These are phyloP conservation scores for Tetrahymena thermophila DNA, from an alignment of 73 alveolate genomes.

Conservation along the genomic window DNA sequence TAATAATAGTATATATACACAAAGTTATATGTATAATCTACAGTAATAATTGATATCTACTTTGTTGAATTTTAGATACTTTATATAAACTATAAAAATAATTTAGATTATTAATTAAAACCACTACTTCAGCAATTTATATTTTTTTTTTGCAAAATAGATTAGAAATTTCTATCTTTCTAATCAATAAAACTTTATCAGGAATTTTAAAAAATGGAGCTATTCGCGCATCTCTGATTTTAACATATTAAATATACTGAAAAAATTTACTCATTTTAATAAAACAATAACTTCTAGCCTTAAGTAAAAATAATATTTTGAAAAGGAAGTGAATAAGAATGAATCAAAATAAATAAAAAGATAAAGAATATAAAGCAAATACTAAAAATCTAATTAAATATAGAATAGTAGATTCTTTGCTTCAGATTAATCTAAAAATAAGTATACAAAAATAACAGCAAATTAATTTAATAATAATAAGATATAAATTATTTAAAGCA, in stretches of 20 bases:
- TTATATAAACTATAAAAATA: background rate
- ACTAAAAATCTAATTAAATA: background rate
- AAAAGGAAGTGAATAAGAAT: background rate
- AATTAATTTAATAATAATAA: background rate
- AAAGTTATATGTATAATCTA: background rate
- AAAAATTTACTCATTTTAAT: too few species aligned
- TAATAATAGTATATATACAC: background rate
- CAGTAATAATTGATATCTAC: background rate
- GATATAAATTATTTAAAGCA: background rate
- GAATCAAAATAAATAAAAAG: background rate
- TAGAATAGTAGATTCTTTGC: background rate
- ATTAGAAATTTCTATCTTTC: background rate
- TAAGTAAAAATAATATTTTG: background rate
- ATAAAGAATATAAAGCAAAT: background rate
- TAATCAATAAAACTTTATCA: background rate
- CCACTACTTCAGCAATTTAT: background rate
- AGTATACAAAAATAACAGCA: background rate
- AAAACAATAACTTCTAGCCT: too few species aligned
- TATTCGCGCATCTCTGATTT: background rate
- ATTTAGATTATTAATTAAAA: background rate
- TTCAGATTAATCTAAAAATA: background rate
- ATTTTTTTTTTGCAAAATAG: background rate
- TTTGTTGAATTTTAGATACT: background rate
- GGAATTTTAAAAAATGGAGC: background rate
- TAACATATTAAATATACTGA: background rate